Conservation (phyloP, 2,329 filamentous ascomycete species). For the Colletotrichum magnum region DNA sequence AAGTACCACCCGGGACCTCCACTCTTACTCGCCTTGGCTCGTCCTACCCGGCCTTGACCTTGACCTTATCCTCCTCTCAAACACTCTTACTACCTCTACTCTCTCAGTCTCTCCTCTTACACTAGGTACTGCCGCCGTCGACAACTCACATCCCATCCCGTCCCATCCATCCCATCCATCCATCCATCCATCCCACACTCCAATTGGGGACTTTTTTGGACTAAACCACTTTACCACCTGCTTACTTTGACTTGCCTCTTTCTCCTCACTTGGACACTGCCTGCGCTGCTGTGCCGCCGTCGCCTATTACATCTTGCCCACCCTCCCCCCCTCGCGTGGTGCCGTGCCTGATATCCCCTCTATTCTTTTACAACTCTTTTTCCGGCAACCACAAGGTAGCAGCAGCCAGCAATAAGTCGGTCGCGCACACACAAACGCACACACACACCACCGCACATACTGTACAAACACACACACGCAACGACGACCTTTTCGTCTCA, state of each 20-base stretch:
- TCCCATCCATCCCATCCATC: neutral
- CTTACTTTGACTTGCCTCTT: constrained; percentile 16
- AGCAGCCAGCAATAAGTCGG: too few species aligned
- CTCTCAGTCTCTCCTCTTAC: constrained; percentile 22
- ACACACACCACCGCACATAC: constrained; percentile 10
- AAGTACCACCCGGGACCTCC: constrained; percentile 34
- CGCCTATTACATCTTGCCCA: constrained; percentile 38
- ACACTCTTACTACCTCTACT: constrained; percentile 3
- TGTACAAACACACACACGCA: neutral
- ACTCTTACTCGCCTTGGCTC: constrained; percentile 37
- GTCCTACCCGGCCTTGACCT: constrained; percentile 1
- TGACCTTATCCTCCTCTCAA: too few species aligned
- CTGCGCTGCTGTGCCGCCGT: constrained; percentile 24
- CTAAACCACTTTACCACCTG: constrained; percentile 20
- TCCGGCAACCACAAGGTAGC: constrained; percentile 23
- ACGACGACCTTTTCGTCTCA: constrained; percentile 6
- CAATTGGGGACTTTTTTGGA: too few species aligned
- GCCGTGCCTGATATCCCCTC: constrained; percentile 40
- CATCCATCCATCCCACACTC: neutral
- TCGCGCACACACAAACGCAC: too few species aligned
- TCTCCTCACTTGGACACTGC: constrained; percentile 12
- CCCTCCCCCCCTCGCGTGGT: constrained; percentile 40
- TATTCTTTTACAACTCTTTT: constrained; percentile 38
- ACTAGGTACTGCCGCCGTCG: constrained; percentile 21
- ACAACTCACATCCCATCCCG: constrained; percentile 16